These are phyloP conservation scores for Mortierella sp. DNA, from an alignment of 371 early-diverging fungal species.

Conservation along the genomic window DNA sequence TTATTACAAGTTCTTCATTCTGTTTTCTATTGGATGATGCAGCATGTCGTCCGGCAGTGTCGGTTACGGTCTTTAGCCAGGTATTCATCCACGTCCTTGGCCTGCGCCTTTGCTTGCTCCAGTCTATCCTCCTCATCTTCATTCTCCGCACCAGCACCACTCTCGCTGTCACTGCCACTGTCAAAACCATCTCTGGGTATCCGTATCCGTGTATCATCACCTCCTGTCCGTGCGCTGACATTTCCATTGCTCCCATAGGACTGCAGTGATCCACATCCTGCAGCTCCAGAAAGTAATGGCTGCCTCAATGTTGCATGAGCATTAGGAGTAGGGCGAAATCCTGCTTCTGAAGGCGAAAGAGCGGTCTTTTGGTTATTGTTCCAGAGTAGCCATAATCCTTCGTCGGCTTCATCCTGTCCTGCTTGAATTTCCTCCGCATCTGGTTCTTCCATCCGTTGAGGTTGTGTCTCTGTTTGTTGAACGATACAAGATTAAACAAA, in stretches of 20 bases:
- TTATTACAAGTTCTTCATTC: neutral
- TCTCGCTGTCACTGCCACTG: neutral
- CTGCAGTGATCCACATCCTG: neutral
- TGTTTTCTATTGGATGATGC: constrained; percentile 25
- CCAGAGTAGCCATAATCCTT: constrained; percentile 51
- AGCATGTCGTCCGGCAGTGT: constrained; percentile 31
- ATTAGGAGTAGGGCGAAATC: neutral
- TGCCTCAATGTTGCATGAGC: neutral
- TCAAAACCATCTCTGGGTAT: constrained; percentile 3
- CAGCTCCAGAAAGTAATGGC: neutral
- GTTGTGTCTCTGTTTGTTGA: constrained; percentile 4
- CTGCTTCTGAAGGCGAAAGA: constrained; percentile 1
- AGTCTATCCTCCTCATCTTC: constrained; percentile 31
- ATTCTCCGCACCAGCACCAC: neutral
- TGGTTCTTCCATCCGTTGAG: constrained; percentile 14
- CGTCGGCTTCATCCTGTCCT: constrained; percentile 48
- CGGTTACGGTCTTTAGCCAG: neutral
- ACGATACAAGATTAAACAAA: neutral
- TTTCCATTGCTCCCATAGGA: constrained; percentile 11
- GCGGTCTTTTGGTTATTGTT: constrained; percentile 12
- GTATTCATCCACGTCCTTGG: constrained; percentile 43
- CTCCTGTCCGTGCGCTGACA: neutral
- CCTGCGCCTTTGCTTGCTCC: constrained; percentile 31
- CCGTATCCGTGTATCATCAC: neutral
- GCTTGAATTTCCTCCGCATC: constrained; percentile 43